These are phyloP conservation scores for Globisporangium okanoganense DNA, from an alignment of 352 stramenopile genomes.

Conservation along the genomic window DNA sequence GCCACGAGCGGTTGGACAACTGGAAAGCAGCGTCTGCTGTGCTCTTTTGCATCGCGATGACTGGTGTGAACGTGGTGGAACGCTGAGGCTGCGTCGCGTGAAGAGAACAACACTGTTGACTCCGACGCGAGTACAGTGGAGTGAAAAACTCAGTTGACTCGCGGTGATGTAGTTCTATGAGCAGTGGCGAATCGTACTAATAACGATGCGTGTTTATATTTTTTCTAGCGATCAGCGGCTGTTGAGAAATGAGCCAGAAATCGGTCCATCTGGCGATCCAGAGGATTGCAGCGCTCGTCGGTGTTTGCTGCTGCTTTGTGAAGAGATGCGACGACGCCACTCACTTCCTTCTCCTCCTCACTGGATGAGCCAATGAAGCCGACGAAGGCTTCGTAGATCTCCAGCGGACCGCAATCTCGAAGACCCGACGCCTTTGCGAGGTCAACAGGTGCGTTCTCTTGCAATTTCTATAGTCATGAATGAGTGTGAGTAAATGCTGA, in stretches of 20 bases:
- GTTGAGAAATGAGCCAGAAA: constrained; percentile 3
- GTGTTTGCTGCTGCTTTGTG: neutral
- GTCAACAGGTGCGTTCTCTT: no score
- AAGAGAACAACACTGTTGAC: no score
- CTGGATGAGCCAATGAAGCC: neutral
- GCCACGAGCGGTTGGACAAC: no score
- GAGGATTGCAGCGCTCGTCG: constrained; percentile 7
- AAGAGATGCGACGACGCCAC: neutral
- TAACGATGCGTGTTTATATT: no score
- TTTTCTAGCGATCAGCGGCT: neutral
- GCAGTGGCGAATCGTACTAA: no score
- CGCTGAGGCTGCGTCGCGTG: no score
- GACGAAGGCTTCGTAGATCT: constrained; percentile 11
- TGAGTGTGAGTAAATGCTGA: neutral
- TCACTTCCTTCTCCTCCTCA: neutral
- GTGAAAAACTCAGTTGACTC: no score
- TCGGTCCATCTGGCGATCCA: constrained; percentile 9
- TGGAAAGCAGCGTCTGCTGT: no score
- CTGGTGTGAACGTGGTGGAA: no score
- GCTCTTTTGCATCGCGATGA: no score
- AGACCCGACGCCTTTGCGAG: neutral
- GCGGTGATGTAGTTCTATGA: no score
- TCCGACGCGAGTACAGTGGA: no score
- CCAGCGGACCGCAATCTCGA: constrained; percentile 8
- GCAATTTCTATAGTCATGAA: neutral